Conservation (phyloP, 2,329 filamentous ascomycete genomes). For the Nothophoma quercina region DNA sequence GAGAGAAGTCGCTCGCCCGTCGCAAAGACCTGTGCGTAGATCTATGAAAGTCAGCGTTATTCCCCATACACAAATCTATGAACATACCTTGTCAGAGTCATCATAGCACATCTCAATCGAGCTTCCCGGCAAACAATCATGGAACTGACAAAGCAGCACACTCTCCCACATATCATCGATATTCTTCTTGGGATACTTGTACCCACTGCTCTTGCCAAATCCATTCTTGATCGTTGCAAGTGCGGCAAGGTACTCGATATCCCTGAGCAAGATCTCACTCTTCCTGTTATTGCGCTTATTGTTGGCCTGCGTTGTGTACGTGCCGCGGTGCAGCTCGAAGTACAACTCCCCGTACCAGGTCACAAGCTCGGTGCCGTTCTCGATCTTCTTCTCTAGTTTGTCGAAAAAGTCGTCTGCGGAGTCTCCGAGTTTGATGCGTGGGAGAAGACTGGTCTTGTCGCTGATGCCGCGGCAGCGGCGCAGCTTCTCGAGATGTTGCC, state of each 20-base stretch:
- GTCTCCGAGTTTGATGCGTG: constrained; percentile 85
- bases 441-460: constrained; percentile 83
- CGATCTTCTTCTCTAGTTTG: constrained; percentile 78
- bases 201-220: constrained; percentile 56
- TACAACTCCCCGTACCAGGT: constrained; percentile 99
- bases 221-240: constrained; percentile 77
- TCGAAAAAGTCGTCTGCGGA: constrained; percentile 96
- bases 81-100: constrained; percentile 77
- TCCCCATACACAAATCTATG: background rate
- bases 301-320: constrained; percentile 96
- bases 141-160: constrained; percentile 92
- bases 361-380: constrained; percentile 72
- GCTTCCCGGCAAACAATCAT: constrained; percentile 94
- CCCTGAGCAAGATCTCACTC: constrained; percentile 82
- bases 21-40: constrained; percentile 84
- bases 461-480: constrained; percentile 89
- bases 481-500: constrained; percentile 92
- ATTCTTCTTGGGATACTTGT: constrained; percentile 92
- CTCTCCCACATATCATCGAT: constrained; percentile 96
- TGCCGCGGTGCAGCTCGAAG: constrained; percentile 95
- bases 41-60: constrained; percentile 45
- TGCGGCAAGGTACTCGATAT: constrained; percentile 87
- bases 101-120: constrained; percentile 98
- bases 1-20: constrained; percentile 76
- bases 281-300: constrained; percentile 95